Evolutionary conservation across 352 stramenopile genomes (phyloP), one percentile per base, ranked within the genome.

Genomic region (Pilasporangium apinafurcum): DNA sequence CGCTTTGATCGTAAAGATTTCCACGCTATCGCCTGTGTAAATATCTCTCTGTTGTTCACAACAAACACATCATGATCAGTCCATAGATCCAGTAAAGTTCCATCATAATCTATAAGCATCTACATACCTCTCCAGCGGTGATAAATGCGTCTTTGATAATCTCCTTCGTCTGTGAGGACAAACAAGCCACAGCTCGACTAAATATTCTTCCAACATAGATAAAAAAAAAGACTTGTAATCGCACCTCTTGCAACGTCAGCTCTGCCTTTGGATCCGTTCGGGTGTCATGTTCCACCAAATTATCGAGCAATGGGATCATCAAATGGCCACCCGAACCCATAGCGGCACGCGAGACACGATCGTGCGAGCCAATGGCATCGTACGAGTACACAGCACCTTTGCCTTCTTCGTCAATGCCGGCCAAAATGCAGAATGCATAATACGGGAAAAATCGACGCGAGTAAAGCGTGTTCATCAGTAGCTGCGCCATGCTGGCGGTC

Each of bases 141-240:
- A 99, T 81, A 66, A 99, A 99, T 10, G 89, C 89, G 62, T 99
- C 96, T 81, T 99, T 99, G 56, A 98, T 95, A 61, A 99, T 96
- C 59, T 98, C 85, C 58, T 99, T 96, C 28, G 95, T 89, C 65
- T 81, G 20, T 40, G 27, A 10, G 17, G 44, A n/a, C 21, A 34
- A 17, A 33, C 1, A 37, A 17, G 26, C 10, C 17, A 40, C 24
- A 9, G 22, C 22, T 39, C 24, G 43, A 28, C 22, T 39, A 16
- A 20, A 31, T 24, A 4, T 17, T 39, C 22, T 28, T 13, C 37
- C 28, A 44, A 8, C 37, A 2, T 21, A 2, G 10, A 22, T 2
- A 31, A 3, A 28, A 30, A 39, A 26, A 17, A 48, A 22, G 12
- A 28, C 4, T 4, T 36, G 10, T 21, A 9, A 20, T 26, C 41